Conservation (phyloP, 2,329 filamentous ascomycete species). For the Cercospora sp. region DNA sequence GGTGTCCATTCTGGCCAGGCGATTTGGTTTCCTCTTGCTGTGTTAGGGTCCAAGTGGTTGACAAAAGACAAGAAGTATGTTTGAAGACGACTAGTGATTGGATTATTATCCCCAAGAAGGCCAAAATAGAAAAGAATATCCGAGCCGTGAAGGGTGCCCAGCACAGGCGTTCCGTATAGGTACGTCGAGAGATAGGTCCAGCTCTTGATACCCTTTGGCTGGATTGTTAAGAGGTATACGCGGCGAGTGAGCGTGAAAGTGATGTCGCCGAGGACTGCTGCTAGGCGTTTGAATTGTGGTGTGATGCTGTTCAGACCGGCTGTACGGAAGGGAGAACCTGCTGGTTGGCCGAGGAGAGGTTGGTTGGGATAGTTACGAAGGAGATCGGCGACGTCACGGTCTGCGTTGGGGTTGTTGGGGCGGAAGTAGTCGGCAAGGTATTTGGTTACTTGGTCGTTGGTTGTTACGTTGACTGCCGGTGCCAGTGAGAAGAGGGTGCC, state of each 20-base stretch:
- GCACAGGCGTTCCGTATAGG: conserved; percentile 66
- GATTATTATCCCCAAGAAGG: conserved; percentile 7
- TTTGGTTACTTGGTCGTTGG: conserved; percentile 56
- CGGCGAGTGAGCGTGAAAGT: conserved; percentile 73
- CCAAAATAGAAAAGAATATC: conserved; percentile 41
- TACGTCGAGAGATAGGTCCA: conserved; percentile 79
- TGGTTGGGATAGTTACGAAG: conserved; percentile 64
- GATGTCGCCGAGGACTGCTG: conserved; percentile 71
- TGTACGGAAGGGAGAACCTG: conserved; percentile 73
- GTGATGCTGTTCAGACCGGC: conserved; percentile 68
- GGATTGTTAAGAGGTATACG: conserved; percentile 56
- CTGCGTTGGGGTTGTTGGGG: conserved; percentile 48
- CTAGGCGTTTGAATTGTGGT: conserved; percentile 74
- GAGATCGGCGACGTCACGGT: conserved; percentile 50
- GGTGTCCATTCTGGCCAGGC: conserved; percentile 59
- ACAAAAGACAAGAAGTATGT: conserved; percentile 74
- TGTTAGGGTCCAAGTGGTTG: conserved; percentile 69
- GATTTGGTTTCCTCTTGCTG: conserved; percentile 38
- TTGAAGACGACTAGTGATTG: conserved; percentile 51
- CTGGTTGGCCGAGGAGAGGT: conserved; percentile 44
- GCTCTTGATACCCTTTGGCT: conserved; percentile 56
- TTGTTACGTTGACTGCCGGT: conserved; percentile 64
- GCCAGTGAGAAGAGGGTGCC: conserved; percentile 56
- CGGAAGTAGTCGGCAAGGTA: conserved; percentile 62
- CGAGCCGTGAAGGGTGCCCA: conserved; percentile 72